phyloP scores from a whole-genome alignment of 768 basidiomycete species.

The Xerocomellus dryophilus region DNA sequence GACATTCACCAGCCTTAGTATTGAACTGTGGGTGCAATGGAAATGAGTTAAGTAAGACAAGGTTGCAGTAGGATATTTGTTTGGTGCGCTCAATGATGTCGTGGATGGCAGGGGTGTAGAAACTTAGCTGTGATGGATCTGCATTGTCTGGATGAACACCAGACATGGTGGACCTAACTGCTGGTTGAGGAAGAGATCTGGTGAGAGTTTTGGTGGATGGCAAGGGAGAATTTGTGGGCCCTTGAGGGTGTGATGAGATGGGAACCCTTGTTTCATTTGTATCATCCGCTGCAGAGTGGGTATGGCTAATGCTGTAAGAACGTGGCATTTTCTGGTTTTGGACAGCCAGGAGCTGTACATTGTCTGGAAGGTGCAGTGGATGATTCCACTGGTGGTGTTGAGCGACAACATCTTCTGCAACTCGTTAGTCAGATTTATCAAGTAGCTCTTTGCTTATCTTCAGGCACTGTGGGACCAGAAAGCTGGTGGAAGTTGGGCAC shows the following conservation, averaged over 20 bases:
- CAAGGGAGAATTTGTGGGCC: no score
- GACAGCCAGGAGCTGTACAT: not conserved
- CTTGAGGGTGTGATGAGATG: no score
- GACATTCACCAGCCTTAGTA: not conserved
- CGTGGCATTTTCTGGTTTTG: not conserved
- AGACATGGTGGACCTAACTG: no score
- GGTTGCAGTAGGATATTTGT: not conserved
- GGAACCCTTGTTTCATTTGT: no score
- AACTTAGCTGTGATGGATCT: not conserved
- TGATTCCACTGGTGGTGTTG: not conserved
- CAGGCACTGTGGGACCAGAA: no score
- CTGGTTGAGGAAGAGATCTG: no score
- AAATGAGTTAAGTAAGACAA: not conserved
- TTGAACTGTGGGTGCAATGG: not conserved
- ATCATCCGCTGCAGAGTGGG: not conserved
- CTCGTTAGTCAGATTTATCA: no score
- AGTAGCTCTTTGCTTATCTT: no score
- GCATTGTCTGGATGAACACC: no score
- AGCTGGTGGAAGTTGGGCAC: no score
- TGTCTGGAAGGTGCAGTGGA: not conserved
- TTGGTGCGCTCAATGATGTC: not conserved
- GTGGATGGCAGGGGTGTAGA: not conserved
- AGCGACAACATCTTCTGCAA: not conserved
- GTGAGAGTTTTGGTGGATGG: no score
- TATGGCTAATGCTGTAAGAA: no score